Base-by-base conservation (phyloP, 192 early-diverging fungal species). In the Dissophora globulifera region DNA sequence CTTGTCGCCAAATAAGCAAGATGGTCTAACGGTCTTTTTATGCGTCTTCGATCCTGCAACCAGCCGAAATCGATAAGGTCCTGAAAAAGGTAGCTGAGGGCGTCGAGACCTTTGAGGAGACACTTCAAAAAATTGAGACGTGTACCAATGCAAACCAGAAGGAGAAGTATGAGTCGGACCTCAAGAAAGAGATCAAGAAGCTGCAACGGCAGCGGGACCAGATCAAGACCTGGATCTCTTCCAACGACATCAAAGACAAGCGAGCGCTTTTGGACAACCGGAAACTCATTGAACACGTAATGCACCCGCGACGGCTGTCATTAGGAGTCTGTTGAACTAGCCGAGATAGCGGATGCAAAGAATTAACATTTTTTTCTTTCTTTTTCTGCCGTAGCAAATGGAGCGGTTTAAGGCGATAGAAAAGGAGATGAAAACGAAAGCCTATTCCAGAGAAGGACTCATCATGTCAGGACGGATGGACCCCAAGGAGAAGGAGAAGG, bases 121-220 rank as follows among this genome's bases (percentile, higher is more conserved):
- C 93, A 59, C 91, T 92, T 72, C 91, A 94, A 38, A 98, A 99
- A 75, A 87, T 99, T 32, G 81, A 94, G 41, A 81, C 86, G 17
- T 88, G 95, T 1, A 86, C 90, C 16, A 95, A 91, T 76, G 62
- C 83, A 17, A 90, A 93, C 46, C 97, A 99, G 78, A 97, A 96
- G 82, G 96, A 99, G 78, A 99, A 99, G 79, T 91, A 93, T 62
- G 97, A 99, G 68, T 85, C 84, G 16, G 96, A 99, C 62, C 78
- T 99, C 62, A 99, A 99, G 72, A 96, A 96, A 81, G 96, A 99
- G 83, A 99, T 99, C 82, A 99, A 99, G 71, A 99, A 99, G 80
- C 87, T 98, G 60, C 97, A 99, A 67, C 85, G 95, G 68, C 84
- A 88, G 58, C 91, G 96, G 50, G 96, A 98, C 83, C 96, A 99